Evolutionary conservation across 805 yeast genomes (phyloP), one percentile per base, ranked within the genome.

Genomic region (Metahyphopichia silvanorum): DNA sequence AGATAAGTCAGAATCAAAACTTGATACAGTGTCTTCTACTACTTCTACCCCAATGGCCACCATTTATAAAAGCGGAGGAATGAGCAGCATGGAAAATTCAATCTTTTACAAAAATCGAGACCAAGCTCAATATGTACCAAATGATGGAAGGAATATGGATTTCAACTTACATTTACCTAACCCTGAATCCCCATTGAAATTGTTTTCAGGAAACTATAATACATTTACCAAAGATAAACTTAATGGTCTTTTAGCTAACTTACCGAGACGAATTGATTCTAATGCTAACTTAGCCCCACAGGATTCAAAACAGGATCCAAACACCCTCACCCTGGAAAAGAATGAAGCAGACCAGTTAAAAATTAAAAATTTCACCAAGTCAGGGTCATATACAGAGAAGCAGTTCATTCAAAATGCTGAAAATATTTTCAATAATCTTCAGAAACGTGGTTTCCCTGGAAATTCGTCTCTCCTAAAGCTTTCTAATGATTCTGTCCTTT

Each of bases 151-250:
- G 21, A 51, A 47, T 25, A 39, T 32, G 24, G 42, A 49, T 20
- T 43, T 38, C 26, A 40, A 43, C 3, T 35, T 32, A 8, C 40
- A 34, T 27, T 16, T 36, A 12, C 44, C 44, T n/a, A 49, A 51
- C 15, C 60, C 61, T 2, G 67, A 55, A 11, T 63, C 69, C n/a
- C 73, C 73, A 1, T 50, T 66, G 27, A 66, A 66, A 37, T 46
- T 66, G 11, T 66, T 61, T 37, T 56, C 59, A 6, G 55, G 51
- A 29, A 53, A 63, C 21, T 66, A 66, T 39, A 63, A 66, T 40
- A 66, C 73, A 0, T 66, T 52, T 34, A 66, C 73, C 8, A 61
- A 62, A 32, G 63, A 46, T 25, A 53, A 47, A 31, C 44, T 61
- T 17, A 53, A 35, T 29, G 62, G 55, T 15, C 39, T 62, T 4